Percentiles rank a stretch among this genome's conserved stretches.
Conservation (phyloP, 2,329 filamentous ascomycete genomes). For the Sporothrix curviconia region DNA sequence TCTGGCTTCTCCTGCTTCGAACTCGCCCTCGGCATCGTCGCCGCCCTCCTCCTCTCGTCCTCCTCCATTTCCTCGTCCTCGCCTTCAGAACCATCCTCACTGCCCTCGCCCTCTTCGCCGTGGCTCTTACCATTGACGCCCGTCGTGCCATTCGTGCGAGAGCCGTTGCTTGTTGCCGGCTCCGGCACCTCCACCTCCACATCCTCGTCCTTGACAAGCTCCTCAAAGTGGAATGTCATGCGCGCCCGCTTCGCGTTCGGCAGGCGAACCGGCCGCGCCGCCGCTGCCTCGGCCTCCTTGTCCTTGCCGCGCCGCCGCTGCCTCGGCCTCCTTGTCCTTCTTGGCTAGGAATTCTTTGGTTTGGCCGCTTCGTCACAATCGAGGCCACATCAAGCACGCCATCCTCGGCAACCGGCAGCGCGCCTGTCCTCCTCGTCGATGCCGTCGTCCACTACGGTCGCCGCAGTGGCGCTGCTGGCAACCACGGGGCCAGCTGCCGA, state of each 20-base stretch:
- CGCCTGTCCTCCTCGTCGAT: constrained; percentile 31
- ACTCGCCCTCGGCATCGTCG: constrained; percentile 3
- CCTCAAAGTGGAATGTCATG: constrained; percentile 69
- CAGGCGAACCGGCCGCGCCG: constrained; percentile 52
- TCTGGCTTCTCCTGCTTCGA: neutral
- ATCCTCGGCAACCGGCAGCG: constrained; percentile 44
- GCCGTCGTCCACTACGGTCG: constrained; percentile 18
- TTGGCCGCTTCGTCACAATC: constrained; percentile 74
- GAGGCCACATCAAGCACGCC: constrained; percentile 78
- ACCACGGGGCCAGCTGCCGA: neutral
- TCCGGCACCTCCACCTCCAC: constrained; percentile 42
- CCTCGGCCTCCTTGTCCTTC: constrained; percentile 69
- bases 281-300: constrained; percentile 46
- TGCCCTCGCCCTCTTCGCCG: constrained; percentile 14
- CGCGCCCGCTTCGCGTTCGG: constrained; percentile 66
- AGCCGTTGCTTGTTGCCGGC: constrained; percentile 15
- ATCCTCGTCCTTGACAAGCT: constrained; percentile 52
- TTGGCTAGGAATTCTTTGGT: constrained; percentile 76
- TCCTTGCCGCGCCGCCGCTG: constrained; percentile 55
- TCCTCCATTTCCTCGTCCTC: constrained; percentile 18
- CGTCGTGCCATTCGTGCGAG: constrained; percentile 9
- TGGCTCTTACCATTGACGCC: constrained; percentile 10
- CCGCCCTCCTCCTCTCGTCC: constrained; percentile 18
- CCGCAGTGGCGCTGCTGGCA: constrained; percentile 23
- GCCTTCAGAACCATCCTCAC: constrained; percentile 16